phyloP scores from a whole-genome alignment of 805 yeast species.

The Candida anglica region DNA sequence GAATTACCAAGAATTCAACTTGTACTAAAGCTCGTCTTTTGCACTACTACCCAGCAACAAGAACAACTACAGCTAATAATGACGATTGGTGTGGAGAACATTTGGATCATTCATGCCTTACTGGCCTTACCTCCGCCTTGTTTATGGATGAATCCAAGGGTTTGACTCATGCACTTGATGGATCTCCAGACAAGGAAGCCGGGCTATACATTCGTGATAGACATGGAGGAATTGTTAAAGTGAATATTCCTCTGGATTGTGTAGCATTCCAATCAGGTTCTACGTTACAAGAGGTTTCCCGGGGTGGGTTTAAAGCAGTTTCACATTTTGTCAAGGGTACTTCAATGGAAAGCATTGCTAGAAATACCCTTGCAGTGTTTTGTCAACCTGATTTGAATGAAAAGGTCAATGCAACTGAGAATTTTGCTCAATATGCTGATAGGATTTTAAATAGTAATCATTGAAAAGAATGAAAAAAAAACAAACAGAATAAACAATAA shows the following conservation, averaged over 20 bases:
- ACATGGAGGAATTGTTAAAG: constrained; percentile 40
- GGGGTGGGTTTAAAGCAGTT: constrained; percentile 51
- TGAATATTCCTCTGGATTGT: constrained; percentile 51
- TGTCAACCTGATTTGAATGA: constrained; percentile 57
- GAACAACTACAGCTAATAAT: constrained; percentile 4
- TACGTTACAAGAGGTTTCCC: constrained; percentile 48
- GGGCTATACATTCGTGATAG: constrained; percentile 52
- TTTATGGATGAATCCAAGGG: constrained; percentile 38
- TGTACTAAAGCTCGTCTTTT: constrained; percentile 56
- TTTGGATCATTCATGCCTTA: constrained; percentile 55
- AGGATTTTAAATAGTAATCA: constrained; percentile 40
- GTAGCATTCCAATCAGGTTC: constrained; percentile 62
- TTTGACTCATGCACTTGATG: constrained; percentile 16
- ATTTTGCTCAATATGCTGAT: constrained; percentile 47
- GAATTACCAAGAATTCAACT: constrained; percentile 45
- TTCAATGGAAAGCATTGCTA: constrained; percentile 25
- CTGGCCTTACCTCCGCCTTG: constrained; percentile 55
- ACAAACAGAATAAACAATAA: background rate
- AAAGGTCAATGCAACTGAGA: constrained; percentile 38
- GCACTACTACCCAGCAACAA: constrained; percentile 48
- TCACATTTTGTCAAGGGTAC: constrained; percentile 54
- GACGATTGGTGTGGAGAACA: constrained; percentile 63
- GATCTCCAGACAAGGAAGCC: constrained; percentile 40
- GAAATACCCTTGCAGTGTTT: constrained; percentile 60
- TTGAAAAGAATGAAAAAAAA: constrained; percentile 10